Percentiles rank a stretch among this genome's conserved stretches.
phyloP scores from a whole-genome alignment of 805 yeast species.

The Candida nanaspora region DNA sequence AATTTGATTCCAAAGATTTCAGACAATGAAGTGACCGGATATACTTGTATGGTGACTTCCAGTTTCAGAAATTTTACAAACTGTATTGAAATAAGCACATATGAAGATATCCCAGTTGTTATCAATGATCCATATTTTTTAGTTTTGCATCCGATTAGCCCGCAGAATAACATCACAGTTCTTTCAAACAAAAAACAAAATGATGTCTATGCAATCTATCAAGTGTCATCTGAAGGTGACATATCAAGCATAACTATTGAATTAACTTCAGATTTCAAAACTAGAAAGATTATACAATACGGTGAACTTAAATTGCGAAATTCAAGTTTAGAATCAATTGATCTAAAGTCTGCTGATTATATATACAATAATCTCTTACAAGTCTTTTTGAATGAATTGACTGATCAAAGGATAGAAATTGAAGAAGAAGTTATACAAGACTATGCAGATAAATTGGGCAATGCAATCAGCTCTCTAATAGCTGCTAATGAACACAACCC shows the following conservation, averaged over 20 bases:
- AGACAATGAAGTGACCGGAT: conserved; percentile 2
- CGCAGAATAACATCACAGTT: neutral
- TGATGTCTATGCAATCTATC: neutral
- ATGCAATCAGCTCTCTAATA: conserved; percentile 3
- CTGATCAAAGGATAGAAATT: neutral
- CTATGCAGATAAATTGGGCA: conserved; percentile 18
- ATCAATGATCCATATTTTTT: conserved; percentile 18
- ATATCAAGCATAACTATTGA: neutral
- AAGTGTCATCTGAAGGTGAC: neutral
- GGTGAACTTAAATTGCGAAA: neutral
- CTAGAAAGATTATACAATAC: neutral
- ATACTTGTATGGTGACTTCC: conserved; percentile 24
- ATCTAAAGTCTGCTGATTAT: neutral
- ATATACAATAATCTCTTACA: neutral
- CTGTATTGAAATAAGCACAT: conserved; percentile 22
- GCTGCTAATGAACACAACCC: conserved; percentile 1
- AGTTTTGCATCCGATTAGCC: conserved; percentile 11
- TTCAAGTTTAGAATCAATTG: neutral
- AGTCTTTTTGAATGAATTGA: neutral
- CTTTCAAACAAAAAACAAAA: neutral
- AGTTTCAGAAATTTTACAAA: conserved; percentile 19
- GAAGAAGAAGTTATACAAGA: conserved; percentile 17
- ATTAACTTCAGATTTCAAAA: neutral
- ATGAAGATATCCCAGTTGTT: conserved; percentile 12
- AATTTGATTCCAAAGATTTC: conserved; percentile 15